These are phyloP conservation scores for Andrographis paniculata DNA, from an alignment of 305 asterid species.

Conservation along the genomic window DNA sequence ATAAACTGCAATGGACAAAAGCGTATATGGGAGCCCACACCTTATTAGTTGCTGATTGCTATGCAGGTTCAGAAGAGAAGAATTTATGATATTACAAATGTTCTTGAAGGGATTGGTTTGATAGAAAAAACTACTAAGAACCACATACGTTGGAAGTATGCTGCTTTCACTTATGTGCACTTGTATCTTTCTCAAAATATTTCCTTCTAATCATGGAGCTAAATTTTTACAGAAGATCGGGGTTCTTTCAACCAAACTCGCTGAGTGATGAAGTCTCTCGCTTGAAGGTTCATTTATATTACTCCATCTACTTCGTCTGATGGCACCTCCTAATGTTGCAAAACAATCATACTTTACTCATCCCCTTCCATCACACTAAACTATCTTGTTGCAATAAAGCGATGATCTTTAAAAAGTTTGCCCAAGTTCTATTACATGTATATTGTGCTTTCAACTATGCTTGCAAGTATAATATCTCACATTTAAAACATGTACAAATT, in stretches of 20 bases:
- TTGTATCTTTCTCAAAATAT: slow-evolving; percentile 13
- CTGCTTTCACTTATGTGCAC: slow-evolving; percentile 12
- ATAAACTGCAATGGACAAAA: not conserved
- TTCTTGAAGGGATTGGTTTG: slow-evolving; percentile 88
- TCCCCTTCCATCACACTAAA: too few species aligned
- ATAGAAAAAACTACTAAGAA: slow-evolving; percentile 75
- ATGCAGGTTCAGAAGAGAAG: slow-evolving; percentile 88
- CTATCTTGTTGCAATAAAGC: too few species aligned
- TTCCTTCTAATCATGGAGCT: slow-evolving; percentile 22
- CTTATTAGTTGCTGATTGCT: slow-evolving; percentile 8
- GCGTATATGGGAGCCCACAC: slow-evolving; percentile 3
- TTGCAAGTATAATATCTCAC: not conserved
- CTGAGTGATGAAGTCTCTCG: slow-evolving; percentile 28
- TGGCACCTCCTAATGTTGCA: not conserved
- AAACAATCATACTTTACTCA: too few species aligned
- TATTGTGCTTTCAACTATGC: not conserved
- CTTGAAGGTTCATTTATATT: slow-evolving; percentile 43
- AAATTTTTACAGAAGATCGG: slow-evolving; percentile 42
- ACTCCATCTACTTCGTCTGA: not conserved
- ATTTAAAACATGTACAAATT: too few species aligned
- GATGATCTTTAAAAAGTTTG: too few species aligned
- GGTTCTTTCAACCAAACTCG: too few species aligned
- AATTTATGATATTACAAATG: slow-evolving; percentile 88
- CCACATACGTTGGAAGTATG: slow-evolving; percentile 74
- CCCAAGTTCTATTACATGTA: too few species aligned